These are phyloP conservation scores for Teunomyces barrocoloradensis DNA, from an alignment of 805 yeast species.

Conservation along the genomic window DNA sequence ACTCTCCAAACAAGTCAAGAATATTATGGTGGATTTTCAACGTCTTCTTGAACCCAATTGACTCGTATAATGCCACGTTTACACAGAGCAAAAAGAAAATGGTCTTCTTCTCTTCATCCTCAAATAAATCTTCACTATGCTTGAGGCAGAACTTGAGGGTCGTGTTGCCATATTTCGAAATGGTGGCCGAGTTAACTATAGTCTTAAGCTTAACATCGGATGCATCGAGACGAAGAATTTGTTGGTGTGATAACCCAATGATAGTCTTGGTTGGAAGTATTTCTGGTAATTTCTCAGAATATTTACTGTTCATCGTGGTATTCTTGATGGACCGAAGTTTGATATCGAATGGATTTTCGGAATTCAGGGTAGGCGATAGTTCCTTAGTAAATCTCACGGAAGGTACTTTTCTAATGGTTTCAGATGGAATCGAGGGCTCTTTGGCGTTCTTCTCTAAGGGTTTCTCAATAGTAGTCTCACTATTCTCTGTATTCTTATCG, in stretches of 20 bases:
- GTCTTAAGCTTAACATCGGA: constrained; percentile 40
- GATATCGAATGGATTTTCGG: constrained; percentile 20
- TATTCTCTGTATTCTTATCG: background rate
- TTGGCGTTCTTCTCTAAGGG: background rate
- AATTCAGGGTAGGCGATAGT: constrained; percentile 1
- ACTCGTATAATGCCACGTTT: constrained; percentile 35
- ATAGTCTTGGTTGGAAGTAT: constrained; percentile 34
- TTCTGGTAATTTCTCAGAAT: constrained; percentile 28
- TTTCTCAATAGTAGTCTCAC: background rate
- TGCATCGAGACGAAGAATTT: constrained; percentile 27
- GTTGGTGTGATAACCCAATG: constrained; percentile 35
- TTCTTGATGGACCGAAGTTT: constrained; percentile 24
- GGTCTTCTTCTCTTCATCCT: constrained; percentile 14
- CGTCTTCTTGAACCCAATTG: constrained; percentile 32
- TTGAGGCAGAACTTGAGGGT: constrained; percentile 24
- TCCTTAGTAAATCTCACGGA: background rate
- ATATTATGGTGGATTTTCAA: constrained; percentile 23
- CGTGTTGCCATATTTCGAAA: constrained; percentile 27
- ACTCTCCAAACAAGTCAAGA: constrained; percentile 26
- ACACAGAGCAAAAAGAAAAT: constrained; percentile 30
- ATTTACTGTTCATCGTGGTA: constrained; percentile 19
- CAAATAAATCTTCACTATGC: constrained; percentile 24
- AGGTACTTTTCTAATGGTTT: constrained; percentile 1
- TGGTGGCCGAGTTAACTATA: constrained; percentile 29
- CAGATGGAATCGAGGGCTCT: background rate